Conservation (phyloP, 1,284 basidiomycete genomes). For the Mycosarcoma maydis region DNA sequence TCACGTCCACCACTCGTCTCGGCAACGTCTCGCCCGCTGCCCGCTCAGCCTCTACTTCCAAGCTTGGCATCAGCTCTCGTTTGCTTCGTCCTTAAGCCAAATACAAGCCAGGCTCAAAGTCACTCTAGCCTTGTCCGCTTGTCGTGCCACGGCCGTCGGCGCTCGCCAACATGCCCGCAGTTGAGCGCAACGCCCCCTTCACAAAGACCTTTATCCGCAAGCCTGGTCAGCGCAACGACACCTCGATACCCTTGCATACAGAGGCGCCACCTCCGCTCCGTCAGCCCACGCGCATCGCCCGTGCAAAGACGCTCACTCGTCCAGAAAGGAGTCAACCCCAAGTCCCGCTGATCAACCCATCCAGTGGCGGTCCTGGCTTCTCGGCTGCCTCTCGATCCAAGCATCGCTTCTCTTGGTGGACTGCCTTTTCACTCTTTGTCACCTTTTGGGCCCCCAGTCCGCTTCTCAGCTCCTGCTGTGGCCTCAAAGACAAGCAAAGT, state of each 20-base stretch:
- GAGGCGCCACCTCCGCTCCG: conserved; percentile 63
- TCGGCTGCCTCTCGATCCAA: conserved; percentile 15
- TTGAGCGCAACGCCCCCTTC: conserved; percentile 45
- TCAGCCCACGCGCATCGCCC: conserved; percentile 62
- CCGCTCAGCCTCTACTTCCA: not conserved
- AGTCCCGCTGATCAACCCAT: conserved; percentile 79
- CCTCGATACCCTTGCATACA: conserved; percentile 57
- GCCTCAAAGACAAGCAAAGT: conserved; percentile 51
- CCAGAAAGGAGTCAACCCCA: conserved; percentile 72
- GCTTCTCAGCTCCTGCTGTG: conserved; percentile 66
- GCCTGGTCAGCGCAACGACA: conserved; percentile 49
- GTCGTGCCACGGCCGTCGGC: too few relatives aligned
- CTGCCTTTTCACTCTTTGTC: conserved; percentile 40
- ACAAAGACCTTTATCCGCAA: conserved; percentile 63
- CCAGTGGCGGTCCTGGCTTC: conserved; percentile 55
- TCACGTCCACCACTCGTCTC: not conserved
- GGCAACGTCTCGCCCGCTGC: not conserved
- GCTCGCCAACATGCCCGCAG: conserved; percentile 24
- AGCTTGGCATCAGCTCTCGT: not conserved
- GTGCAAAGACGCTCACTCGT: conserved; percentile 76
- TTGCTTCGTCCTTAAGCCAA: too few relatives aligned
- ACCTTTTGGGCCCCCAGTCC: conserved; percentile 65
- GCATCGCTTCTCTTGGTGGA: conserved; percentile 49
- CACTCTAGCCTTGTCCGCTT: too few relatives aligned
- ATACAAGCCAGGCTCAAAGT: too few relatives aligned